Evolutionary conservation across 106 monocot species (phyloP), one percentile per base, ranked within the genome.

Genomic region (Hemerocallis citrina): DNA sequence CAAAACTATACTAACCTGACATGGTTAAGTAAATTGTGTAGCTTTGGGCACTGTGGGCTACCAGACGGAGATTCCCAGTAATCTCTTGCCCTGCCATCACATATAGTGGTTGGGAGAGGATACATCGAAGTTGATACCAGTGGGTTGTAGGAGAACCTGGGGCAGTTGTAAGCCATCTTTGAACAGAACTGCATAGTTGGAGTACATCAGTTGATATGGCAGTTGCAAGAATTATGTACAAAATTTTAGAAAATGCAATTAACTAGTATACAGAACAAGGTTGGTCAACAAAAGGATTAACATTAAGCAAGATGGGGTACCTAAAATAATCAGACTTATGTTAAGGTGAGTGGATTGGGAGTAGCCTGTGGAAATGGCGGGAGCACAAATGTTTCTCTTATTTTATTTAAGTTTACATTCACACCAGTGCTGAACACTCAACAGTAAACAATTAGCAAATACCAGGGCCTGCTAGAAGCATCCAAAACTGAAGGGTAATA

Each of bases 21-120:
- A 96, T 29, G 11, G 91, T 96, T 67, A 96, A 79, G 68, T 91
- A 58, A 64, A 96, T 84, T 27, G 96, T 91, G 64, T 96, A 96
- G 58, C 96, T 96, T 63, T 96, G 96, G 54, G 96, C 75, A 79
- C 83, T 91, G 55, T 96, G 96, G 43, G 96, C 86, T 20, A 87
- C 90, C 52, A 96, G 69, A 39, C 75, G 96, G 45, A 96, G 84
- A 1, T 48, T 73, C 1, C 96, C 96, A 14, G 91, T 96, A 47
- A 96, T 96, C 71, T 96, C 90, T 72, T 96, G 96, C 29, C 96
- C 96, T 40, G 90, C 96, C 96, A 96, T 88, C 30, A 91, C 96
- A 77, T 88, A 96, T 13, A 96, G 4, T 20, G 96, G 96, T 44
- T 96, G 96, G 20, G 76, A 58, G 44, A 96, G 91, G 46, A 96